A percentile compares a stretch with the other conserved stretches of the same genome.
These are phyloP conservation scores for Globisporangium recalcitrans DNA, from an alignment of 352 stramenopile species.

Conservation along the genomic window DNA sequence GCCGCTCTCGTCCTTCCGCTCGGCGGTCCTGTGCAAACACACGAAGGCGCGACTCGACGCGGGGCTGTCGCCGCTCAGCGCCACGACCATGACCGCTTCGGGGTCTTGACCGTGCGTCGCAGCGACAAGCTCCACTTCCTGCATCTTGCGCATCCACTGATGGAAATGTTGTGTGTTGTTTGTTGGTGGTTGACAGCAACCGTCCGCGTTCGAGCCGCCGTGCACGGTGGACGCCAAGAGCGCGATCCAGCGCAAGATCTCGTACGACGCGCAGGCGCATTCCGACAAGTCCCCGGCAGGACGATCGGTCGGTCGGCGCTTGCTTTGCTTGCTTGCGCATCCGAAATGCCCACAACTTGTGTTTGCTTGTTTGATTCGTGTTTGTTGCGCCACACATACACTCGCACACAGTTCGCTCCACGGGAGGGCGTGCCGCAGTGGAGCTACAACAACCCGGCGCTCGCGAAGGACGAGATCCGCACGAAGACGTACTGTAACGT, in stretches of 20 bases:
- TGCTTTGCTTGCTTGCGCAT: neutral
- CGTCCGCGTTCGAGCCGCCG: slow-evolving; percentile 40
- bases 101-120: slow-evolving; percentile 2
- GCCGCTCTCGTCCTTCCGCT: slow-evolving; percentile 54
- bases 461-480: slow-evolving; percentile 39
- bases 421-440: slow-evolving; percentile 33
- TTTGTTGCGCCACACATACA: too few species aligned
- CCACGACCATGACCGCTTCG: slow-evolving; percentile 8
- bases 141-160: slow-evolving; percentile 3
- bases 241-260: slow-evolving; percentile 45
- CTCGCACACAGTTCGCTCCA: slow-evolving; percentile 16
- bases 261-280: slow-evolving; percentile 53
- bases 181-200: slow-evolving; percentile 1
- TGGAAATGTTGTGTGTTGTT: neutral
- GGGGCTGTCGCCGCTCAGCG: slow-evolving; percentile 8
- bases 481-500: slow-evolving; percentile 41
- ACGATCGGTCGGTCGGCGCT: slow-evolving; percentile 32
- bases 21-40: slow-evolving; percentile 62
- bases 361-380: slow-evolving; percentile 1
- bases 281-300: slow-evolving; percentile 25
- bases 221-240: slow-evolving; percentile 46
- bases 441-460: slow-evolving; percentile 42
- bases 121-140: neutral
- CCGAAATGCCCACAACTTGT: slow-evolving; percentile 1
- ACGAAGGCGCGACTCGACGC: slow-evolving; percentile 35